Conservation (phyloP, 441 rosid genomes). For the Biscutella laevigata region DNA sequence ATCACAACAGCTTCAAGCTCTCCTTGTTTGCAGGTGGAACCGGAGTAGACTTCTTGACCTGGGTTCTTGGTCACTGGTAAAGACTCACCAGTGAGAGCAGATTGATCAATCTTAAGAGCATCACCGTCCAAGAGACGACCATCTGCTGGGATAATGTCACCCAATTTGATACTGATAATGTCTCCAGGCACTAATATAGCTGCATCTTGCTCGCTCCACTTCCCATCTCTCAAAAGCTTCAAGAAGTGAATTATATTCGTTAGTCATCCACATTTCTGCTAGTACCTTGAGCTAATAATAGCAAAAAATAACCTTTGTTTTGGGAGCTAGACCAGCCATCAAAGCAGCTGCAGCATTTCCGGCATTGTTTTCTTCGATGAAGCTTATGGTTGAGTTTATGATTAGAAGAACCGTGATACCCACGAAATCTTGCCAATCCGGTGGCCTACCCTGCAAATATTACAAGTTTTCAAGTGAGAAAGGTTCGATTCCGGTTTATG, state of each 20-base stretch:
- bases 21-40: conserved; percentile 70
- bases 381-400: conserved; percentile 65
- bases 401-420: conserved; percentile 51
- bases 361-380: conserved; percentile 67
- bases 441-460: conserved; percentile 52
- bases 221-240: conserved; percentile 53
- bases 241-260: not conserved
- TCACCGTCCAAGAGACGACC: conserved; percentile 66
- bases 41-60: conserved; percentile 51
- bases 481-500: not conserved
- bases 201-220: conserved; percentile 65
- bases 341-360: conserved; percentile 76
- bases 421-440: conserved; percentile 70
- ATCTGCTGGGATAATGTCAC: conserved; percentile 66
- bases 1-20: conserved; percentile 67
- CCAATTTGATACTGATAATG: conserved; percentile 55
- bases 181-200: conserved; percentile 62
- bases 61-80: conserved; percentile 51
- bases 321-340: conserved; percentile 75
- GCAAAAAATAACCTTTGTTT: conserved; percentile 38
- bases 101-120: conserved; percentile 57
- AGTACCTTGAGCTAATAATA: not conserved
- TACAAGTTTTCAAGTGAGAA: not conserved
- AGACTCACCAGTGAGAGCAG: conserved; percentile 68
- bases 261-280: not conserved